A percentile compares a stretch with the other conserved stretches of the same genome.
These are phyloP conservation scores for Erodium maritimum DNA, from an alignment of 345 rosid genomes.

Conservation along the genomic window DNA sequence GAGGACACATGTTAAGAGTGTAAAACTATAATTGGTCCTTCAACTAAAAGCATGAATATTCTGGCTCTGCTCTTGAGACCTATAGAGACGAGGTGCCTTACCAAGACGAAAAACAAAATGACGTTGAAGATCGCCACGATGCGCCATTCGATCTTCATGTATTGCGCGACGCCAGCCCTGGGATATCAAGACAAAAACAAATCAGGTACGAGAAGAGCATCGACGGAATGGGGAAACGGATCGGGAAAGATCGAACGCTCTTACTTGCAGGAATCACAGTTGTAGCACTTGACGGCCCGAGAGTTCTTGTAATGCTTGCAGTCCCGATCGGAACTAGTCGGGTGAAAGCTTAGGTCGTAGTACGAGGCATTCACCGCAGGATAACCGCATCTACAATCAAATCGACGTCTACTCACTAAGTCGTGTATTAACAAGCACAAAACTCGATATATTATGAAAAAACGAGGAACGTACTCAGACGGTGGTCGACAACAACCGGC, in stretches of 20 bases:
- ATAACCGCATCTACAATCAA: conserved; percentile 61
- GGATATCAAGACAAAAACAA: conserved; percentile 1
- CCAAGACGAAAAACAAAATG: conserved; percentile 58
- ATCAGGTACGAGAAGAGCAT: conserved; percentile 2
- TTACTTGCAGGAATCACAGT: conserved; percentile 95
- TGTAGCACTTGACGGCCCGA: conserved; percentile 63
- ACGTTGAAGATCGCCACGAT: conserved; percentile 76
- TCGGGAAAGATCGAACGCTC: background rate
- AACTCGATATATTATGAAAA: background rate
- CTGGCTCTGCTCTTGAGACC: no score
- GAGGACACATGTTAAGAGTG: no score
- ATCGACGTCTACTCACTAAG: background rate
- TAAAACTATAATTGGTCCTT: no score
- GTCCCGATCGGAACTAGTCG: conserved; percentile 63
- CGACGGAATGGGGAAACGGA: conserved; percentile 1
- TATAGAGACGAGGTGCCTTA: conserved; percentile 35
- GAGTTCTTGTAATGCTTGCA: conserved; percentile 76
- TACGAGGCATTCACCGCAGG: conserved; percentile 63
- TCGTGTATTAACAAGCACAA: no score
- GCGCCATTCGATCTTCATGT: conserved; percentile 88
- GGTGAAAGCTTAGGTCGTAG: conserved; percentile 87
- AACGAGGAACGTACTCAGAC: conserved; percentile 40
- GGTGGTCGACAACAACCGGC: conserved; percentile 95
- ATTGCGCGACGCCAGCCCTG: conserved; percentile 98
- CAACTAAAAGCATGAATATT: no score